These are phyloP conservation scores for Astragalus membranaceus DNA, from an alignment of 306 rosid species.

Conservation along the genomic window DNA sequence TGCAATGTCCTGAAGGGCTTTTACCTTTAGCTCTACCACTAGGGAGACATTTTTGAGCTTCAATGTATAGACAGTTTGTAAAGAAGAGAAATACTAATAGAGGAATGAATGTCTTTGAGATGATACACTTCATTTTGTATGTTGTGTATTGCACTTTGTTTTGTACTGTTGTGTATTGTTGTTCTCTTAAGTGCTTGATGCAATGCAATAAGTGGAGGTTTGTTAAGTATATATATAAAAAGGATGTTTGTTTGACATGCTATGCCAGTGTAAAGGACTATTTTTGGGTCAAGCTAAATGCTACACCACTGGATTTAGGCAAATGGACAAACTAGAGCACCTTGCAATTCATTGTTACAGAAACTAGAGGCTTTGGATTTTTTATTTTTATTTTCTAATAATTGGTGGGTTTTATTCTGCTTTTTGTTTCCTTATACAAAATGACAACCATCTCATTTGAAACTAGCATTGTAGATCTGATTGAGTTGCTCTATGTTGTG, in stretches of 20 bases:
- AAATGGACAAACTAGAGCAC: not conserved
- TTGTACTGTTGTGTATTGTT: not conserved
- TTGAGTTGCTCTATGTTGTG: too few relatives aligned
- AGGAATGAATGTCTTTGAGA: not conserved
- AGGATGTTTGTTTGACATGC: not conserved
- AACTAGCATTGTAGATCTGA: too few relatives aligned
- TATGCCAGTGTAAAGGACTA: not conserved
- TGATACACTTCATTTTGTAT: not conserved
- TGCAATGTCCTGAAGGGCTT: constrained; percentile 27
- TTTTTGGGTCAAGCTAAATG: not conserved
- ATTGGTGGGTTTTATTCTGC: not conserved
- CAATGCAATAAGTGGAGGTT: not conserved
- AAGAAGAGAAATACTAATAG: not conserved
- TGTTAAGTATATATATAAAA: not conserved
- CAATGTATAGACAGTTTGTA: not conserved
- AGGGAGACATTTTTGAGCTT: constrained; percentile 13
- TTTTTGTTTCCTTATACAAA: not conserved
- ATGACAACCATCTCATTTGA: too few relatives aligned
- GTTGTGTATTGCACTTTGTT: not conserved
- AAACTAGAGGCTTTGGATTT: not conserved
- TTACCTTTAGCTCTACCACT: constrained; percentile 7
- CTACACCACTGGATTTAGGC: too few relatives aligned
- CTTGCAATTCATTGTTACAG: not conserved
- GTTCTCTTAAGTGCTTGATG: not conserved
- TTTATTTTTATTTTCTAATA: not conserved